Base-by-base conservation (phyloP, 2,329 filamentous ascomycete species). In the Cladosporium austrohemisphaericum region DNA sequence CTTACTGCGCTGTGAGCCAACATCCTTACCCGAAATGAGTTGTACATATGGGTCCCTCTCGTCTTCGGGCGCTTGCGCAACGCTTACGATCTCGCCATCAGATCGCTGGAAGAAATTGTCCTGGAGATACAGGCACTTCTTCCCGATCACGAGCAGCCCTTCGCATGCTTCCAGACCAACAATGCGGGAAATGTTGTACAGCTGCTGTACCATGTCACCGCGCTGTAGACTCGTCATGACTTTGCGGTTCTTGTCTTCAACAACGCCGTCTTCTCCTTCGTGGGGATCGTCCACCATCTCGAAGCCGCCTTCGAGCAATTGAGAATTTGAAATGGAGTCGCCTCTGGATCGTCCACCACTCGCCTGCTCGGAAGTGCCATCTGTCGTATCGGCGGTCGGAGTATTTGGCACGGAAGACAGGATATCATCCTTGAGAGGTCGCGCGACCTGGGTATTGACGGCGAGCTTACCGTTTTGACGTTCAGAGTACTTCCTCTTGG, bases 31-130 rank as follows among this genome's bases (percentile, higher is more conserved):
- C 3, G 89, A 85, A 56, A 98, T 94, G 66, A 97, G 92, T 61
- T 94, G 88, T 14, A 95, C 85, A 65, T 96, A 98, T 1, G 90
- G 89, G 61, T 98, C 93, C 18, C 93, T 84, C 68, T 98, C 94
- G 57, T 97, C 91, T 1, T 80, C 74, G 0, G 92, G 90, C 2
- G 93, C 94, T 68, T 97, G 90, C 81, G 88, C 92, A 7, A 95
- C 91, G 60, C 95, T 92, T 52, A 98, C 88, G 62, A 98, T 96
- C 65, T 98, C 94, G 10, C 92, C 92, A 62, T 96, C 93, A 2
- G 87, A 84, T 55, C 92, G 83, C 63, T 97, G 92, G 65, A 98
- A 97, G 62, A 95, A 92, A 59, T 93, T 92, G 69, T 98, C 93
- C 68, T 97, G 86, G 57, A 98, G 85, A 64, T 98, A 98, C 13